These are phyloP conservation scores for Psidium friedrichsthalianum DNA, from an alignment of 345 rosid genomes.

Conservation along the genomic window DNA sequence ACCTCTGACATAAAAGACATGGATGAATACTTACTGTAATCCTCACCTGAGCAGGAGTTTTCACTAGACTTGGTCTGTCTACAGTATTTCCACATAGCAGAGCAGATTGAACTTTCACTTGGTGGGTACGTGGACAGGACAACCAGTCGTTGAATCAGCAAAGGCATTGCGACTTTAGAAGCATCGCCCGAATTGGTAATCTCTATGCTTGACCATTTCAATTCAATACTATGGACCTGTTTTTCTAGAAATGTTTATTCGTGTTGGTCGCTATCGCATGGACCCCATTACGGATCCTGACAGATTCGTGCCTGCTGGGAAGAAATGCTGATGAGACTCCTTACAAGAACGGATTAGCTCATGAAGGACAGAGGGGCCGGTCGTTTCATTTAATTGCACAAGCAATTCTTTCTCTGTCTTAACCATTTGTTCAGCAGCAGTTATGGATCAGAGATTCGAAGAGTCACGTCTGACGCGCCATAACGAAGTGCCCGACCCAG, in stretches of 20 bases:
- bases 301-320: not conserved
- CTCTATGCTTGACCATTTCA: not conserved
- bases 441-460: not conserved
- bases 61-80: not conserved
- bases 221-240: not conserved
- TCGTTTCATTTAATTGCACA: not conserved
- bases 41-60: not conserved
- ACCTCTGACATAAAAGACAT: not conserved
- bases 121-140: not conserved
- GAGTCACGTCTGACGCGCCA: not conserved
- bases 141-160: not conserved
- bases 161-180: not conserved
- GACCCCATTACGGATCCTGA: not conserved
- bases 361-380: not conserved
- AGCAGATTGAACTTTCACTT: not conserved
- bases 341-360: not conserved
- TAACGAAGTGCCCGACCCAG: not conserved
- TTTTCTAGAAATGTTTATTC: not conserved
- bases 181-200: not conserved
- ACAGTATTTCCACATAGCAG: not conserved
- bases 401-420: not conserved
- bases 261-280: not conserved
- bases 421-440: not conserved
- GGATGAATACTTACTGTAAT: not conserved
- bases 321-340: not conserved